These are phyloP conservation scores for Centrapalus pauciflorus DNA, from an alignment of 129 eudicot species.

Conservation along the genomic window DNA sequence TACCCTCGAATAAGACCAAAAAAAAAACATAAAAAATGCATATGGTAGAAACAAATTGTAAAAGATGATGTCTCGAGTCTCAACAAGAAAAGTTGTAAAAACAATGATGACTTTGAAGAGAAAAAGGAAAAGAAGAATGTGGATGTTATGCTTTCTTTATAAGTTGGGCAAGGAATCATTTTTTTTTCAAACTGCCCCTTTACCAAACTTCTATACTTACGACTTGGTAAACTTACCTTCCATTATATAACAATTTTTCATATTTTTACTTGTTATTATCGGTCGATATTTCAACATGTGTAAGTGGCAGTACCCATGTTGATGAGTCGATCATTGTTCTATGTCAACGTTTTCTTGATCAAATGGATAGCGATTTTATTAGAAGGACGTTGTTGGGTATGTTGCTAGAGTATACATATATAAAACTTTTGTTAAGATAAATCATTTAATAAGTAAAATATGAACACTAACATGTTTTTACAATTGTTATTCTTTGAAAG, in stretches of 20 bases:
- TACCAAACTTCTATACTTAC: conserved; percentile 23
- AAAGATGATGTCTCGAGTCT: conserved; percentile 33
- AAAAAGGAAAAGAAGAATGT: background rate
- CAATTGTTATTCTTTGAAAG: too few species aligned
- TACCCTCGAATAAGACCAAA: too few species aligned
- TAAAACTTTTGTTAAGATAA: too few species aligned
- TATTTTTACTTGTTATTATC: background rate
- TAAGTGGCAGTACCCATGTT: background rate
- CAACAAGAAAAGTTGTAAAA: conserved; percentile 20
- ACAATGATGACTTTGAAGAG: conserved; percentile 25
- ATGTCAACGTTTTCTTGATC: background rate
- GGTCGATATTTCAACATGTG: background rate
- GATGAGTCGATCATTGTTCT: background rate
- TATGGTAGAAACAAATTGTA: conserved; percentile 5
- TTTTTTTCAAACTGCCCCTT: conserved; percentile 18
- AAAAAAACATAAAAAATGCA: too few species aligned
- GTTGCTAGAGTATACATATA: too few species aligned
- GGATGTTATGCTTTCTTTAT: conserved; percentile 30
- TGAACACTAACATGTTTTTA: too few species aligned
- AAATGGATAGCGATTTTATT: too few species aligned
- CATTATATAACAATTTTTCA: background rate
- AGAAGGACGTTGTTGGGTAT: too few species aligned
- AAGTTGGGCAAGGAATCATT: conserved; percentile 33
- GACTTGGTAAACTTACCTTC: conserved; percentile 11
- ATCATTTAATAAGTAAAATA: too few species aligned